Conservation (phyloP, 1,139 yeast genomes). For the Taphrina flavorubra region DNA sequence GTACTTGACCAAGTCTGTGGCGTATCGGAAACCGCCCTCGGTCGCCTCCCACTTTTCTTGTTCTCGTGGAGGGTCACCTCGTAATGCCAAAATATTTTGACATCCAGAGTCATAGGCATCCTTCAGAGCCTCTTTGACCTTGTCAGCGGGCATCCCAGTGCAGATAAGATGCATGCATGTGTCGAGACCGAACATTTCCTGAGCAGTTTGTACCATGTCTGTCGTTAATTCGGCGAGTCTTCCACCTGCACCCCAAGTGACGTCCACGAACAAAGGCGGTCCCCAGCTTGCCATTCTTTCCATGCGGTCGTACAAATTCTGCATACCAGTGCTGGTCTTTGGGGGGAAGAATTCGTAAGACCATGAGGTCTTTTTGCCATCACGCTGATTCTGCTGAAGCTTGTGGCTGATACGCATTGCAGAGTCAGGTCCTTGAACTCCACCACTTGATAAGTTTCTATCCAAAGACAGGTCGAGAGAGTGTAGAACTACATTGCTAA, state of each 20-base stretch:
- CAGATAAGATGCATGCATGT: conserved; percentile 99
- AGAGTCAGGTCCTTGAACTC: neutral
- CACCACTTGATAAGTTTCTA: no score
- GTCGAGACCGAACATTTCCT: conserved; percentile 89
- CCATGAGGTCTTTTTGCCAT: conserved; percentile 54
- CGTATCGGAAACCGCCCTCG: conserved; percentile 74
- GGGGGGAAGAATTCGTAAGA: conserved; percentile 99
- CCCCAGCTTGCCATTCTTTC: conserved; percentile 94
- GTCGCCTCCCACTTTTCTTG: conserved; percentile 56
- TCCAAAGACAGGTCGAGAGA: no score
- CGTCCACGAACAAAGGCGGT: conserved; percentile 83
- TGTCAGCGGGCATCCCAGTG: conserved; percentile 84
- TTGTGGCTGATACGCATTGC: conserved; percentile 55
- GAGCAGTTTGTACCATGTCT: conserved; percentile 90
- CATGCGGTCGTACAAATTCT: conserved; percentile 94
- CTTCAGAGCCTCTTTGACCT: conserved; percentile 82
- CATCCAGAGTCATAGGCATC: conserved; percentile 92
- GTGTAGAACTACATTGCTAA: no score
- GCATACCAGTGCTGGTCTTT: conserved; percentile 90
- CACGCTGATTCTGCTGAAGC: conserved; percentile 50
- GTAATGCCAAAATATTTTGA: conserved; percentile 82
- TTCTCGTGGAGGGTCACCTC: conserved; percentile 86
- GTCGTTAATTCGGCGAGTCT: conserved; percentile 73
- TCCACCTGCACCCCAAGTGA: conserved; percentile 99
- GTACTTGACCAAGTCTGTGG: conserved; percentile 66